phyloP scores from a whole-genome alignment of 768 basidiomycete genomes.

The Trametes cubensis region DNA sequence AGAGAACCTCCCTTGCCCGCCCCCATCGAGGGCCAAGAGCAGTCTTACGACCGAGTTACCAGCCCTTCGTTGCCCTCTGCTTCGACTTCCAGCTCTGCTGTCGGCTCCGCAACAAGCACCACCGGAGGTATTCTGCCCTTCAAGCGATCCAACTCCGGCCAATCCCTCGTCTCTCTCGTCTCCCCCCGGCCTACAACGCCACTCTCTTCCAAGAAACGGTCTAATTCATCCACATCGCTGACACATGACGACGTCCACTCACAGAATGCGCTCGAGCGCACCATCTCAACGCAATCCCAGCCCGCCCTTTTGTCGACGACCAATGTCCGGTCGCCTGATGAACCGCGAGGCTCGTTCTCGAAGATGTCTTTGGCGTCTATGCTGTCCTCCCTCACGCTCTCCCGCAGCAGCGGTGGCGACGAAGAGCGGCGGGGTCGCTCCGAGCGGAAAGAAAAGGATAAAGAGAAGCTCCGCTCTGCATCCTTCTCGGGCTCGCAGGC shows the following conservation, averaged over 20 bases:
- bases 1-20: slow-evolving; percentile 31
- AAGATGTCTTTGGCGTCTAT: slow-evolving; percentile 67
- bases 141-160: slow-evolving; percentile 31
- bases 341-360: slow-evolving; percentile 50
- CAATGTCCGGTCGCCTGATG: slow-evolving; percentile 8
- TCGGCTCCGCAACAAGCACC: slow-evolving; percentile 2
- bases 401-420: slow-evolving; percentile 44
- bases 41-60: slow-evolving; percentile 33
- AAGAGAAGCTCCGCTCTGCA: slow-evolving; percentile 35
- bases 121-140: slow-evolving; percentile 28
- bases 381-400: slow-evolving; percentile 66
- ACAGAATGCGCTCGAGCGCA: slow-evolving; percentile 59
- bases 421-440: slow-evolving; percentile 58
- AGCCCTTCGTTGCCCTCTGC: slow-evolving; percentile 23
- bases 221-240: slow-evolving; percentile 36
- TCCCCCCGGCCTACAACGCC: slow-evolving; percentile 35
- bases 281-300: slow-evolving; percentile 32
- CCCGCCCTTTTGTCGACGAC: slow-evolving; percentile 22
- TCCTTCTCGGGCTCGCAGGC: slow-evolving; percentile 49
- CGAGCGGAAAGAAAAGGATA: slow-evolving; percentile 41
- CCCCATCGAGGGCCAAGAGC: slow-evolving; percentile 38
- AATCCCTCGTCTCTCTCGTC: slow-evolving; percentile 32
- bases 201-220: slow-evolving; percentile 32
- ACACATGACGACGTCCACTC: slow-evolving; percentile 47
- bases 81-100: slow-evolving; percentile 26